Percentiles rank a stretch among this genome's conserved stretches.
Conservation (phyloP, 2,329 filamentous ascomycete species). For the Pseudogymnoascus sp. region DNA sequence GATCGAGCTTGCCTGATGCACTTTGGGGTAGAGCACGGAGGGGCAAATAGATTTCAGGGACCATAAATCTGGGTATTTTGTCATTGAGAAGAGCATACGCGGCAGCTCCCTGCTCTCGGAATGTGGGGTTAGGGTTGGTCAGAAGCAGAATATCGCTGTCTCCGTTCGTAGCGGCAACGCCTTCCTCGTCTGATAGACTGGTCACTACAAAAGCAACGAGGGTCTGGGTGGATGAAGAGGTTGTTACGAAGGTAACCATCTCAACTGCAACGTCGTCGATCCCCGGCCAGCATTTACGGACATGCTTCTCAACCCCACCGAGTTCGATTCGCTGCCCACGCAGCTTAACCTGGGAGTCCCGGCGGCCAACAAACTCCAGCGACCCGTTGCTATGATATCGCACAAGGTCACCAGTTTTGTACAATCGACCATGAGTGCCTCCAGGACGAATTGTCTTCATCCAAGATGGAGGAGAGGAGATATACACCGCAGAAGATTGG, state of each 20-base stretch:
- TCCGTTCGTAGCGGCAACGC: background rate
- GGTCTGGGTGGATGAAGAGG: background rate
- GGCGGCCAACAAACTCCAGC: constrained; percentile 50
- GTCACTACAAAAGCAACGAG: background rate
- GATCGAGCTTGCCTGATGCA: constrained; percentile 15
- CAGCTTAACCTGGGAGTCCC: constrained; percentile 55
- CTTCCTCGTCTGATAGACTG: background rate
- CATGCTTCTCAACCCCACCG: constrained; percentile 16
- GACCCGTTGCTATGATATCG: constrained; percentile 42
- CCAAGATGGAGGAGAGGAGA: constrained; percentile 27
- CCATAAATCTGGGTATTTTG: background rate
- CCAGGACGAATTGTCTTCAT: background rate
- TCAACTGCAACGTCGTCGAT: background rate
- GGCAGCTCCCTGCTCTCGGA: background rate
- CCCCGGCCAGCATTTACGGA: background rate
- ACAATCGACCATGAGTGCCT: constrained; percentile 33
- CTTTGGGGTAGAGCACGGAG: constrained; percentile 13
- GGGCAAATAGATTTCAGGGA: background rate
- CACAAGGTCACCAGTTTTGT: constrained; percentile 54
- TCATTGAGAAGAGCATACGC: background rate
- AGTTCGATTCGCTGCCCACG: constrained; percentile 19
- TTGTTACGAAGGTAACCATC: background rate
- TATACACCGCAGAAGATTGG: constrained; percentile 49
- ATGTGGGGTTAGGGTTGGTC: background rate
- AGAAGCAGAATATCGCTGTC: background rate